phyloP scores from a whole-genome alignment of 495 filamentous ascomycete genomes.

The Talaromyces adpressus region DNA sequence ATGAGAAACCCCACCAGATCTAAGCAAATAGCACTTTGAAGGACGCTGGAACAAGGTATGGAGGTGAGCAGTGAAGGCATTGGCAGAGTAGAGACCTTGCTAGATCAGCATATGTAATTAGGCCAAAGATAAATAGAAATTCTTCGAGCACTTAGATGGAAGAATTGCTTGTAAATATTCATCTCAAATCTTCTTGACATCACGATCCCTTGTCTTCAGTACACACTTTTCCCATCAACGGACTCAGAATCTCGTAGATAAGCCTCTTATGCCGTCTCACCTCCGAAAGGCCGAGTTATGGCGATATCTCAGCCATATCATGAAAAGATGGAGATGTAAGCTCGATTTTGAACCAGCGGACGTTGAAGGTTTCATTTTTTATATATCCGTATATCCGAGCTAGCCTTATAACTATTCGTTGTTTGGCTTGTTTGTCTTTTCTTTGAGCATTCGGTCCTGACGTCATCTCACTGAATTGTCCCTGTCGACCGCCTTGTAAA shows the following conservation, averaged over 20 bases:
- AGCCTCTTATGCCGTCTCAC: neutral
- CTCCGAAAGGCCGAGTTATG: neutral
- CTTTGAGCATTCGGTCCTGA: neutral
- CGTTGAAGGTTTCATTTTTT: neutral
- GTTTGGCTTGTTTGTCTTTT: neutral
- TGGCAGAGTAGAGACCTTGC: no score
- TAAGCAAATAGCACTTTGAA: no score
- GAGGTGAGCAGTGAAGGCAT: no score
- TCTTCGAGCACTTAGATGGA: no score
- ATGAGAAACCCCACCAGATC: no score
- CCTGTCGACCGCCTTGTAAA: neutral
- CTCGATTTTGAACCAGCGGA: neutral
- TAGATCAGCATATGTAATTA: no score
- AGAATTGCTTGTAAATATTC: no score
- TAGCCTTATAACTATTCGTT: neutral
- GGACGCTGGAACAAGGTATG: no score
- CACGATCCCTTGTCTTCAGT: no score
- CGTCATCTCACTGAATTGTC: neutral
- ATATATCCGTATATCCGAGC: neutral
- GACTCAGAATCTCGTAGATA: neutral
- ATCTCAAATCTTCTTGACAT: no score
- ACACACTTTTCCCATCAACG: no score
- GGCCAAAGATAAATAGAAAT: no score
- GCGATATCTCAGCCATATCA: neutral
- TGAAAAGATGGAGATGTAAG: neutral